Evolutionary conservation across 352 stramenopile genomes (phyloP).

Genomic region (Achlya hypogyna): DNA sequence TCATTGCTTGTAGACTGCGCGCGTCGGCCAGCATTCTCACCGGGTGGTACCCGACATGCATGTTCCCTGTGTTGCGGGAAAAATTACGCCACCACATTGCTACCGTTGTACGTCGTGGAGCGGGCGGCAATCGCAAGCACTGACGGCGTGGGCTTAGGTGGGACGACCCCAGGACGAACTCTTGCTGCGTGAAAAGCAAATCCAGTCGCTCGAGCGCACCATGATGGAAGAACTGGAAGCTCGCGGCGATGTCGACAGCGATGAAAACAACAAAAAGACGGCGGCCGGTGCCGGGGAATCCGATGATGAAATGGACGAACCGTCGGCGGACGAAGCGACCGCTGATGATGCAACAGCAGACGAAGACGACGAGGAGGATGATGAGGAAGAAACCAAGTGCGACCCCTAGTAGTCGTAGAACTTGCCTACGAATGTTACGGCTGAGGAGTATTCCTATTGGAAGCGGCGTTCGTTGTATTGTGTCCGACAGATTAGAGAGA

Average conservation of each 20-base stretch:
- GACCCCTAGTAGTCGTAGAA: not conserved
- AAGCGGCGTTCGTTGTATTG: no score
- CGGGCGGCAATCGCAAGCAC: not conserved
- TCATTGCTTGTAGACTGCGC: conserved; percentile 19
- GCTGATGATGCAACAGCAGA: conserved; percentile 4
- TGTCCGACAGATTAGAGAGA: no score
- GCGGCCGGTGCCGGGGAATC: not conserved
- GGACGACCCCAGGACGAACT: conserved; percentile 60
- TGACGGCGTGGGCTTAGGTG: not conserved
- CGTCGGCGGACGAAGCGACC: not conserved
- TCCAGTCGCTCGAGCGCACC: conserved; percentile 67
- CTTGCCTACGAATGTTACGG: no score
- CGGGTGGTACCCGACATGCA: conserved; percentile 70
- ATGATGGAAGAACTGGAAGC: conserved; percentile 26
- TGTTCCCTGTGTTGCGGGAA: conserved; percentile 69
- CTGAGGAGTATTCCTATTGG: no score
- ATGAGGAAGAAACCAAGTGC: conserved; percentile 10
- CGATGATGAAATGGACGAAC: conserved; percentile 15
- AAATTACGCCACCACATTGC: conserved; percentile 69
- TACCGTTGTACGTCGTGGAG: conserved; percentile 31
- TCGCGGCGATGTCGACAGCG: conserved; percentile 15
- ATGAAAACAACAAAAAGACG: conserved; percentile 1
- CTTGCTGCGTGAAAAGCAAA: conserved; percentile 47
- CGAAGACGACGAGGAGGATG: not conserved
- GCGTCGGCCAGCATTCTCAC: conserved; percentile 44